A percentile compares a stretch with the other conserved stretches of the same genome.
Conservation (phyloP, 805 yeast species). For the Lachancea mirantina region DNA sequence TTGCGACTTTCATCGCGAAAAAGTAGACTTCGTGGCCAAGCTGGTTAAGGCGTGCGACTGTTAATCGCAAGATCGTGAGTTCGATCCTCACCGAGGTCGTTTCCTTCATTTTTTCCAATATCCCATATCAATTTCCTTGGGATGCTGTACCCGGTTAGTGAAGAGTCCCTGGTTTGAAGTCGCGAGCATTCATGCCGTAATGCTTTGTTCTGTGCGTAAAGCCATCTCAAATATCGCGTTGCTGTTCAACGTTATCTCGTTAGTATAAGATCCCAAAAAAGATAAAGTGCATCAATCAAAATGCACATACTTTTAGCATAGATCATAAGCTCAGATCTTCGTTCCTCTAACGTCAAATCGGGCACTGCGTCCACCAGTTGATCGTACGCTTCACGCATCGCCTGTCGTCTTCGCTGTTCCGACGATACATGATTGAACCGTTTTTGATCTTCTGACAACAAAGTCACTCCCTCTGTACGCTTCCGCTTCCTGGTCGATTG, state of each 20-base stretch:
- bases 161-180: too few species aligned
- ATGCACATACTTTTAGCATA: slow-evolving; percentile 47
- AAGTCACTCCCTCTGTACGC: slow-evolving; percentile 12
- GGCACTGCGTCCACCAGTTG: slow-evolving; percentile 72
- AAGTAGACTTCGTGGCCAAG: slow-evolving; percentile 48
- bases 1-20: neutral
- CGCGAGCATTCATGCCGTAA: too few species aligned
- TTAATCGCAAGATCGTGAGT: slow-evolving; percentile 59
- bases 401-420: slow-evolving; percentile 81
- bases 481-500: slow-evolving; percentile 12
- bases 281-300: too few species aligned
- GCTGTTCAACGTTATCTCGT: neutral
- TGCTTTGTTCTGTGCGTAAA: slow-evolving; percentile 43
- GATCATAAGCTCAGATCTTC: slow-evolving; percentile 73
- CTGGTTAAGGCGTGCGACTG: slow-evolving; percentile 59
- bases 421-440: slow-evolving; percentile 66
- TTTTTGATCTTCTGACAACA: slow-evolving; percentile 31
- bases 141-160: too few species aligned
- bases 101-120: slow-evolving; percentile 15
- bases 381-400: slow-evolving; percentile 77
- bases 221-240: slow-evolving; percentile 45
- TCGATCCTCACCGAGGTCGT: slow-evolving; percentile 54
- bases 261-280: neutral
- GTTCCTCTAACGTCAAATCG: slow-evolving; percentile 56
- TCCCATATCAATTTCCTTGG: neutral